Conservation (phyloP, 306 rosid species). For the Castanea crenata region DNA sequence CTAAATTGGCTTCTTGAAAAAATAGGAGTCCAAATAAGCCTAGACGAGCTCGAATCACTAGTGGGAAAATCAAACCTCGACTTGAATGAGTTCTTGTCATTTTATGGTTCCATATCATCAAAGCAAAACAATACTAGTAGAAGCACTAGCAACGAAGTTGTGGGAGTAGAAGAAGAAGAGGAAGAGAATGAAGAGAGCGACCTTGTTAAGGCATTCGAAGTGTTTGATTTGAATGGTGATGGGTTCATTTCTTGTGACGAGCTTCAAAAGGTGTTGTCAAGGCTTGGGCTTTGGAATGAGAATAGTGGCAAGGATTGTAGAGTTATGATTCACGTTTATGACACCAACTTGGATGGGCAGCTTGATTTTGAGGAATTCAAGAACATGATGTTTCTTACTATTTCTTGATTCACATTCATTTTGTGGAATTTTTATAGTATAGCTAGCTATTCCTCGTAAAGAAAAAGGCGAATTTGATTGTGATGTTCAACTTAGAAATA, state of each 20-base stretch:
- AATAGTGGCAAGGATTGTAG: slow-evolving; percentile 41
- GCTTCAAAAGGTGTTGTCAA: slow-evolving; percentile 52
- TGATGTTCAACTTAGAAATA: no score
- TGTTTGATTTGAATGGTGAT: slow-evolving; percentile 73
- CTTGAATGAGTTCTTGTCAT: slow-evolving; percentile 56
- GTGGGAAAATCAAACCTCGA: slow-evolving; percentile 49
- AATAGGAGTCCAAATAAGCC: slow-evolving; percentile 24
- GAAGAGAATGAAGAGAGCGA: slow-evolving; percentile 42
- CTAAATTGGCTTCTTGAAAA: slow-evolving; percentile 48
- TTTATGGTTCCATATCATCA: slow-evolving; percentile 53
- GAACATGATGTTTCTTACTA: slow-evolving; percentile 68
- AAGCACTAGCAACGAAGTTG: slow-evolving; percentile 19
- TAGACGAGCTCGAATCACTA: slow-evolving; percentile 47
- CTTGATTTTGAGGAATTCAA: slow-evolving; percentile 89
- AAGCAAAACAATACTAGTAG: slow-evolving; percentile 1
- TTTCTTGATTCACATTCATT: slow-evolving; percentile 17
- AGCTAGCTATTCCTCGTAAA: no score
- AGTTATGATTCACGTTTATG: slow-evolving; percentile 58
- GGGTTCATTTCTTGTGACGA: slow-evolving; percentile 76
- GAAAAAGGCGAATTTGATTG: no score
- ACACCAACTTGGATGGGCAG: slow-evolving; percentile 63
- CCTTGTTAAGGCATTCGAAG: slow-evolving; percentile 63
- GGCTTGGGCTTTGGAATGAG: slow-evolving; percentile 60
- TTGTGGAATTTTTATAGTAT: no score
- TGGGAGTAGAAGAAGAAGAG: not conserved